Conservation (phyloP, 1,284 basidiomycete genomes). For the Tranzscheliella williamsii region DNA sequence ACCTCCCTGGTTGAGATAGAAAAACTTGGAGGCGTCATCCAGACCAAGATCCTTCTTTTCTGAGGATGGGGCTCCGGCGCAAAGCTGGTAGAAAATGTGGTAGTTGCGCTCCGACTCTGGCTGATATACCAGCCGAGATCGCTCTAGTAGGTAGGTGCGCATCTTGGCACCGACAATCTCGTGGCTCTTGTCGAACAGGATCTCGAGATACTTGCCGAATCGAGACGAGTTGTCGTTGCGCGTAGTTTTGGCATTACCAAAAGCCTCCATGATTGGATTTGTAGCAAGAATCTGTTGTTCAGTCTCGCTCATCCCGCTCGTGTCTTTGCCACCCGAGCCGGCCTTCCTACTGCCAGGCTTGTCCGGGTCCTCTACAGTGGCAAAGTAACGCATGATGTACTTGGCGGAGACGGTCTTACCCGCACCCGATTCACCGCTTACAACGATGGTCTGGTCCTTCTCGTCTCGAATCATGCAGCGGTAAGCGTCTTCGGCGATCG, state of each 20-base stretch:
- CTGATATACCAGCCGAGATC: slow-evolving; percentile 95
- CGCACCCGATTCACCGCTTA: slow-evolving; percentile 97
- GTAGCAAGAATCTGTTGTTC: slow-evolving; percentile 97
- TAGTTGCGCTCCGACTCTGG: slow-evolving; percentile 92
- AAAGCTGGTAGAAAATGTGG: slow-evolving; percentile 99
- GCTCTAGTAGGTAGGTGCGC: slow-evolving; percentile 94
- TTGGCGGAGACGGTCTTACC: slow-evolving; percentile 99
- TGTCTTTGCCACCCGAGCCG: slow-evolving; percentile 65
- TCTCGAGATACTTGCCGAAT: slow-evolving; percentile 99
- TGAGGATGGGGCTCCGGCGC: slow-evolving; percentile 90
- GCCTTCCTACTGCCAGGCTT: slow-evolving; percentile 59
- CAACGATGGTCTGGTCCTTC: slow-evolving; percentile 97
- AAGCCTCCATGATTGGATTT: slow-evolving; percentile 97
- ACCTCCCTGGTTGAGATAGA: slow-evolving; percentile 92
- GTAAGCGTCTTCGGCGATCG: slow-evolving; percentile 98
- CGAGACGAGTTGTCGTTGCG: slow-evolving; percentile 98
- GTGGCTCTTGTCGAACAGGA: slow-evolving; percentile 90
- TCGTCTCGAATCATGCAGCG: slow-evolving; percentile 94
- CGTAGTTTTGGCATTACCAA: slow-evolving; percentile 98
- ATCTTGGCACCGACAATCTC: slow-evolving; percentile 97
- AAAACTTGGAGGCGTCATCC: slow-evolving; percentile 81
- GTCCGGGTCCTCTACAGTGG: slow-evolving; percentile 87
- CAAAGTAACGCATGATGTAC: slow-evolving; percentile 98
- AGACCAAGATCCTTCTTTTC: slow-evolving; percentile 93
- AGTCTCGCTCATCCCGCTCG: slow-evolving; percentile 81